phyloP scores from a whole-genome alignment of 2,329 filamentous ascomycete species.

The Basipetospora chlamydospora region DNA sequence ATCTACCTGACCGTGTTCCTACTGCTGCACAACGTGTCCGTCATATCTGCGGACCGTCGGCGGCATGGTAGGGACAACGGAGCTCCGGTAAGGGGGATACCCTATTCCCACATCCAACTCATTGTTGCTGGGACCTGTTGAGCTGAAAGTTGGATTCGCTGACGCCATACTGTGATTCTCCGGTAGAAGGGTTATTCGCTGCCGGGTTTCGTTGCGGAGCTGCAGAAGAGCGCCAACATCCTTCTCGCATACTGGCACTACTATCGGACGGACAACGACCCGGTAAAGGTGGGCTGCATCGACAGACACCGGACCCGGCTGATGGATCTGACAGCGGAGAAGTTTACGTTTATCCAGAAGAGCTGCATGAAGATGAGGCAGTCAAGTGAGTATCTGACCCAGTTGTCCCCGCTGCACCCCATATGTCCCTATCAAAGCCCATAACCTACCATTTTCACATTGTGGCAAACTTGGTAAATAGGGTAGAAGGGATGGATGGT shows the following conservation, averaged over 20 bases:
- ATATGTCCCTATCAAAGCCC: background rate
- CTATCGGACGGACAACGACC: slow-evolving; percentile 24
- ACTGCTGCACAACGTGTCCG: slow-evolving; percentile 18
- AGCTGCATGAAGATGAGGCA: slow-evolving; percentile 14
- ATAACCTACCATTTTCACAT: background rate
- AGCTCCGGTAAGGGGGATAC: slow-evolving; percentile 13
- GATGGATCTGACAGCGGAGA: slow-evolving; percentile 14
- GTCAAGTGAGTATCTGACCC: slow-evolving; percentile 10
- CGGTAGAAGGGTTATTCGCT: slow-evolving; percentile 23
- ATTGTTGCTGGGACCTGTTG: background rate
- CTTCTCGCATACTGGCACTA: slow-evolving; percentile 37
- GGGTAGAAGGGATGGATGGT: background rate
- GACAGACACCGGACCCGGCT: slow-evolving; percentile 15
- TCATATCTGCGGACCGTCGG: slow-evolving; percentile 24
- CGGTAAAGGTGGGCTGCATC: slow-evolving; percentile 14
- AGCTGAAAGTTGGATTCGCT: slow-evolving; percentile 2
- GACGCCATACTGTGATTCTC: background rate
- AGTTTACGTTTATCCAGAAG: slow-evolving; percentile 19
- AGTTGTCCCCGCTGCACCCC: background rate
- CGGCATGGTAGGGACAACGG: slow-evolving; percentile 25
- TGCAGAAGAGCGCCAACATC: slow-evolving; percentile 30
- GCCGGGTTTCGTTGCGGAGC: slow-evolving; percentile 23
- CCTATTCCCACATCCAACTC: no score
- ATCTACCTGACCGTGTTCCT: slow-evolving; percentile 8
- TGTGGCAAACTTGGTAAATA: background rate